These are phyloP conservation scores for Schizonepeta tenuifolia DNA, from an alignment of 257 asterid species.

Conservation along the genomic window DNA sequence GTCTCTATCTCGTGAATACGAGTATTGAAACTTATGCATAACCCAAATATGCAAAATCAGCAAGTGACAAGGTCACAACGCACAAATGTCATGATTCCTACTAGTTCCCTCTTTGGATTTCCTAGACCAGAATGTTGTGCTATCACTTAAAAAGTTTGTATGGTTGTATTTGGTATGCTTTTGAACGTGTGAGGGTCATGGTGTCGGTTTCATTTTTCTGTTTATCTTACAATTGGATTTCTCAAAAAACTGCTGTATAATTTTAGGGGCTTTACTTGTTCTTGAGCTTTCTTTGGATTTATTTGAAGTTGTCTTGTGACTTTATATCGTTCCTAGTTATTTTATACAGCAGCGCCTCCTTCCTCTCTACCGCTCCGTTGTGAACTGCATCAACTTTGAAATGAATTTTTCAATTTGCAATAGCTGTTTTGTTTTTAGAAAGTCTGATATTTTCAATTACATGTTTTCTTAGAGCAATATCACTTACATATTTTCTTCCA, in stretches of 20 bases:
- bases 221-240: not conserved
- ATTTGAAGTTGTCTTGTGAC: not conserved
- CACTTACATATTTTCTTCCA: no score
- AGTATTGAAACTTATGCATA: constrained; percentile 26
- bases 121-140: not conserved
- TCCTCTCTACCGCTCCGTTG: no score
- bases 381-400: no score
- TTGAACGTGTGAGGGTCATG: not conserved
- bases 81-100: not conserved
- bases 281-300: not conserved
- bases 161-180: not conserved
- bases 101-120: not conserved
- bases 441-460: no score
- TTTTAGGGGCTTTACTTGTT: not conserved
- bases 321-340: not conserved
- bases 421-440: no score
- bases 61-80: not conserved
- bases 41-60: not conserved
- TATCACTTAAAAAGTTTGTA: not conserved
- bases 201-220: not conserved
- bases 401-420: no score
- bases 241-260: not conserved
- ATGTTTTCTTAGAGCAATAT: no score
- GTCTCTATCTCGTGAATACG: constrained; percentile 59
- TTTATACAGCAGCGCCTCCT: no score